Percentiles rank a stretch among this genome's conserved stretches.
phyloP scores from a whole-genome alignment of 345 rosid genomes.

The Pelargonium nanum region DNA sequence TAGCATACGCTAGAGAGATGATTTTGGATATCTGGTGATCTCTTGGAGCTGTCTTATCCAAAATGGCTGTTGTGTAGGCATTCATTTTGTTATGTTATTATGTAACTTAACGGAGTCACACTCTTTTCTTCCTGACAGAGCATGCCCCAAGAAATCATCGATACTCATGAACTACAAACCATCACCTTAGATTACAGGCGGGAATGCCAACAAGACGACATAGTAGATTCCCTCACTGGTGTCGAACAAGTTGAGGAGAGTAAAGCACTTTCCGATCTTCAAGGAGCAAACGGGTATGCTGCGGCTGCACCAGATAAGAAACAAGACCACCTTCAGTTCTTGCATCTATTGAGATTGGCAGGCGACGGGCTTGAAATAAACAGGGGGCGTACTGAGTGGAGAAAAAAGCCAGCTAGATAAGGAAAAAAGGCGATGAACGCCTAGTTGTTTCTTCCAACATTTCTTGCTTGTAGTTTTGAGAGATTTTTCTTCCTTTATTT shows the following conservation, averaged over 20 bases:
- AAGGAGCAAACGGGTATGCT: slow-evolving; percentile 53
- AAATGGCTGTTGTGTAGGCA: no score
- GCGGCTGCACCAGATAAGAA: slow-evolving; percentile 15
- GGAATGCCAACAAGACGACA: slow-evolving; percentile 78
- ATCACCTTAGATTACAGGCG: slow-evolving; percentile 81
- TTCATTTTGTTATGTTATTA: no score
- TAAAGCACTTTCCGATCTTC: slow-evolving; percentile 19
- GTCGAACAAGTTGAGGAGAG: slow-evolving; percentile 24
- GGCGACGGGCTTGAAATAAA: slow-evolving; percentile 70
- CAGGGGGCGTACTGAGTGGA: slow-evolving; percentile 79
- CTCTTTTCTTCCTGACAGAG: slow-evolving; percentile 43
- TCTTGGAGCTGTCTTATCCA: no score
- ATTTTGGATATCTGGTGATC: no score
- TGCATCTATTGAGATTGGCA: slow-evolving; percentile 71
- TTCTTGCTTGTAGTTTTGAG: background rate
- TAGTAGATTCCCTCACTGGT: slow-evolving; percentile 79
- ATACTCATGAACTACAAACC: slow-evolving; percentile 71
- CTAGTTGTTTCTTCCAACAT: background rate
- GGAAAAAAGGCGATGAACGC: background rate
- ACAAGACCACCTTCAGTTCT: slow-evolving; percentile 33
- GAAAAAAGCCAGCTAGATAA: slow-evolving; percentile 53
- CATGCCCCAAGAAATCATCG: slow-evolving; percentile 79
- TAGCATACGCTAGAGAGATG: no score
- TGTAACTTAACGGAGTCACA: background rate
- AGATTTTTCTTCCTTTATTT: background rate